Evolutionary conservation across 495 filamentous ascomycete species (phyloP), one percentile per base, ranked within the genome.

Genomic region (Apiosordaria backusii): DNA sequence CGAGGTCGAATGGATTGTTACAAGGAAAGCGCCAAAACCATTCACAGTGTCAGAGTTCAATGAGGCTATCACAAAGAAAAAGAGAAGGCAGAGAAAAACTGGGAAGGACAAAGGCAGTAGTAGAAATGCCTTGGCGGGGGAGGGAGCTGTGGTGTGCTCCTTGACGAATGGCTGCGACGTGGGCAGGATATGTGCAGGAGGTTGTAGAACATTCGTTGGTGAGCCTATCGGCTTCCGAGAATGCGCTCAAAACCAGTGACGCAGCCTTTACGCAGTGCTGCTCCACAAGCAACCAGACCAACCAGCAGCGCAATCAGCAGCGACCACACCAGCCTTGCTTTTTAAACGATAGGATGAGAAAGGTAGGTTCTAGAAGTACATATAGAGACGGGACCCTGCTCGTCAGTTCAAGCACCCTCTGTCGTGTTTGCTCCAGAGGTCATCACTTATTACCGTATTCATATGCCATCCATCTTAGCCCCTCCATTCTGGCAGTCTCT

Each of bases 181-280:
- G 22, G 52, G 52, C n/a, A 55, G 22, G 52, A 21, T 21, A 50
- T 62, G 45, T 26, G 63, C 24, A 25, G 24, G 50, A 66, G 71
- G 52, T 68, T 74, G 72, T 76, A 74, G 74, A 76, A 76, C 66
- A 52, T 76, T 76, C 74, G 74, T 74, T 53, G 66, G 67, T 22
- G 54, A 66, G 65, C 74, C 72, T 74, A 76, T 76, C 66, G 65
- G 66, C 53, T 68, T 69, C 62, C 62, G 26, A 26, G 65, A 67
- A 22, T 22, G 1, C 40, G 2, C 60, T 22, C 50, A 57, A 63
- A 27, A 63, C 22, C 27, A 65, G 71, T 75, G 73, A 75, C 73
- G 73, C 73, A 75, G 68, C 57, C 60, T 40, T 64, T 71, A 67
- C 72, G 71, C 71, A 58, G 54, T 54, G 50, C 52, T 50, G 21